Evolutionary conservation across 192 early-diverging fungal genomes (phyloP).

Genomic region (Coemansia brasiliensis): DNA sequence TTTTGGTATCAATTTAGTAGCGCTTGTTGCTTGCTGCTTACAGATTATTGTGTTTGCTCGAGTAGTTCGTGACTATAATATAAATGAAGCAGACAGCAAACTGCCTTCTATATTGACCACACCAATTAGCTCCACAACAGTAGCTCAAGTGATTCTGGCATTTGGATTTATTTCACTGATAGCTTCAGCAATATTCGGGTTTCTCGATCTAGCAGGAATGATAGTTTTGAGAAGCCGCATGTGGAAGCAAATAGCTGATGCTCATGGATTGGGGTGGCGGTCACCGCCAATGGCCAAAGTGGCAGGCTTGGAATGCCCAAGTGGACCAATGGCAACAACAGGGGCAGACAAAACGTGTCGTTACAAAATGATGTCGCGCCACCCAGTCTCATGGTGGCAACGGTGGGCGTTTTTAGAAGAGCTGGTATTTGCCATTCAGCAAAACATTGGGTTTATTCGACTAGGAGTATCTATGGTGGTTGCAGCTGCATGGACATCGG

Average conservation of each 20-base stretch:
- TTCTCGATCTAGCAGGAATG: slow-evolving; percentile 43
- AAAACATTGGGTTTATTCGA: slow-evolving; percentile 37
- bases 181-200: slow-evolving; percentile 11
- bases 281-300: slow-evolving; percentile 6
- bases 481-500: slow-evolving; percentile 30
- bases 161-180: slow-evolving; percentile 16
- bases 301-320: not conserved
- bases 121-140: slow-evolving; percentile 6
- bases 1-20: slow-evolving; percentile 30
- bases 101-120: not conserved
- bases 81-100: not conserved
- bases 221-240: slow-evolving; percentile 41
- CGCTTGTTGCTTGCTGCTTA: slow-evolving; percentile 21
- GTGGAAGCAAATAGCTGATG: slow-evolving; percentile 27
- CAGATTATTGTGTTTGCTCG: slow-evolving; percentile 22
- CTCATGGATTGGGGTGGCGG: slow-evolving; percentile 20
- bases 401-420: slow-evolving; percentile 36
- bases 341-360: slow-evolving; percentile 8
- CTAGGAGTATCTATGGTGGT: slow-evolving; percentile 17
- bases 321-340: not conserved
- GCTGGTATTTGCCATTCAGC: slow-evolving; percentile 24
- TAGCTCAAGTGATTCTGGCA: slow-evolving; percentile 13
- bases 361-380: slow-evolving; percentile 1
- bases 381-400: slow-evolving; percentile 32
- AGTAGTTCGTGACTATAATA: slow-evolving; percentile 10